phyloP scores from a whole-genome alignment of 768 basidiomycete species.

The Leucosporidium yakuticum region DNA sequence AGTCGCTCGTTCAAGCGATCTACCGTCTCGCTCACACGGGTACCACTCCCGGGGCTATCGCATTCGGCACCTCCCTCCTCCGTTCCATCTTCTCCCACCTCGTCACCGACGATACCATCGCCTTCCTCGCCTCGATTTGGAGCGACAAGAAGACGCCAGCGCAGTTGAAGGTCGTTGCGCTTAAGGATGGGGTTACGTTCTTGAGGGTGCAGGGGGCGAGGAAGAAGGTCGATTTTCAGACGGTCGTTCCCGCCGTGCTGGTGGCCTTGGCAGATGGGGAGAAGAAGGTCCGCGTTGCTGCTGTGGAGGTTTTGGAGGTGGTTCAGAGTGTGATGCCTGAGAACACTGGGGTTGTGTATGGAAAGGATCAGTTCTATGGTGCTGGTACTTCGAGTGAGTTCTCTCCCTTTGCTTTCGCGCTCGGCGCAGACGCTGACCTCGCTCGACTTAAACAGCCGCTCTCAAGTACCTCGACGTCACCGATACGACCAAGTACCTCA shows the following conservation, averaged over 20 bases:
- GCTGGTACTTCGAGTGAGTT: constrained; percentile 33
- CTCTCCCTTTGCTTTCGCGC: background rate
- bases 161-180: constrained; percentile 52
- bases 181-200: constrained; percentile 73
- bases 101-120: constrained; percentile 59
- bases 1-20: constrained; percentile 57
- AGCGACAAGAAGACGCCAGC: constrained; percentile 33
- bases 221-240: constrained; percentile 45
- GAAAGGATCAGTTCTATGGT: constrained; percentile 44
- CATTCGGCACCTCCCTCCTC: constrained; percentile 45
- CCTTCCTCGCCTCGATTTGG: constrained; percentile 76
- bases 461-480: constrained; percentile 34
- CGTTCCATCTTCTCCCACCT: constrained; percentile 62
- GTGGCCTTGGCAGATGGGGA: constrained; percentile 31
- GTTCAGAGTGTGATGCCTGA: constrained; percentile 6
- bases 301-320: constrained; percentile 37
- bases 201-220: constrained; percentile 56
- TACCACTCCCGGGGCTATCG: background rate
- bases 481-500: constrained; percentile 25
- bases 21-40: constrained; percentile 61
- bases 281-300: constrained; percentile 41
- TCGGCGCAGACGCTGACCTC: background rate
- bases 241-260: constrained; percentile 42
- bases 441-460: background rate
- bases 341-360: constrained; percentile 36